Evolutionary conservation across 1,284 basidiomycete genomes (phyloP).

Genomic region (Ustilago shanxiensis): DNA sequence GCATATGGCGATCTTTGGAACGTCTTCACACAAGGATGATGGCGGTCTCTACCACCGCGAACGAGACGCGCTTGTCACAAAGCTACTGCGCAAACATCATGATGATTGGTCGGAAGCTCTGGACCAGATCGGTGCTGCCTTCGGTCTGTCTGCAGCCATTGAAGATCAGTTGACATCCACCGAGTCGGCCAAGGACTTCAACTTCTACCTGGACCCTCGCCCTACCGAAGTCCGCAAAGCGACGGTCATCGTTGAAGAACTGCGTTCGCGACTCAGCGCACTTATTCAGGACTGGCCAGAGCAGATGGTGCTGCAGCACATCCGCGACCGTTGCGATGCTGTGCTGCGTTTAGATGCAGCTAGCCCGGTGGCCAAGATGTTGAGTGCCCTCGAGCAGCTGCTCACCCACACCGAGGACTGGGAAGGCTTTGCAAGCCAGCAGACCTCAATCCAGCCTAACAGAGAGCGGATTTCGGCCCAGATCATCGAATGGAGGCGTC

Average conservation of each 20-base stretch:
- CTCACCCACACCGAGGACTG: constrained; percentile 92
- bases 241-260: constrained; percentile 50
- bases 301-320: constrained; percentile 92
- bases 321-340: constrained; percentile 80
- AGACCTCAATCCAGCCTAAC: constrained; percentile 81
- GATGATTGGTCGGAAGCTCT: constrained; percentile 40
- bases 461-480: constrained; percentile 79
- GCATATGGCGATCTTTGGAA: constrained; percentile 55
- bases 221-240: constrained; percentile 53
- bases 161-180: constrained; percentile 24
- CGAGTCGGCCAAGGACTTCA: constrained; percentile 34
- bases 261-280: constrained; percentile 44
- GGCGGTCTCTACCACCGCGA: constrained; percentile 21
- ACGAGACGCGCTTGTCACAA: constrained; percentile 36
- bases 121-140: constrained; percentile 55
- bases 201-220: constrained; percentile 66
- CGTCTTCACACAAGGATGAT: constrained; percentile 1
- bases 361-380: constrained; percentile 84
- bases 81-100: constrained; percentile 45
- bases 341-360: constrained; percentile 78
- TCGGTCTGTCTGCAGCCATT: constrained; percentile 52
- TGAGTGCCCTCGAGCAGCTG: constrained; percentile 87
- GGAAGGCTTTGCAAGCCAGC: constrained; percentile 91
- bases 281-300: constrained; percentile 92
- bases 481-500: constrained; percentile 89